A percentile compares a stretch with the other conserved stretches of the same genome.
Evolutionary conservation across 1,139 yeast genomes (phyloP).

Genomic region (Candida anutae): DNA sequence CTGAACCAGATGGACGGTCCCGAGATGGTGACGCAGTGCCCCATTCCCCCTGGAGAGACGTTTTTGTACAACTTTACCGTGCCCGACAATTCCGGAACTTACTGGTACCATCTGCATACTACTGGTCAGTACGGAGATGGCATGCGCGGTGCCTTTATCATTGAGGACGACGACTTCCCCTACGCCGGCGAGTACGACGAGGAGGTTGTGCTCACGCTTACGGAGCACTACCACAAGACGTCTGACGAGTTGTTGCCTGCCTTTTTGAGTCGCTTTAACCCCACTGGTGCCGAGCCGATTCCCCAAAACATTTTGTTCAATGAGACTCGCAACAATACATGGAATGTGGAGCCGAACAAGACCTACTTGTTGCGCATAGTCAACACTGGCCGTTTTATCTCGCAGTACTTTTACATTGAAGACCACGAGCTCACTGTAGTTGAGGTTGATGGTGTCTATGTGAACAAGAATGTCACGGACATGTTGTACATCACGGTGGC

Average conservation of each 20-base stretch:
- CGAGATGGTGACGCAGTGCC: conserved; percentile 79
- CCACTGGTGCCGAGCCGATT: conserved; percentile 95
- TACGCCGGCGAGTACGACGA: conserved; percentile 53
- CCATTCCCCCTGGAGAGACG: conserved; percentile 66
- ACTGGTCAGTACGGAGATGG: conserved; percentile 89
- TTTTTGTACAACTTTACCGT: conserved; percentile 77
- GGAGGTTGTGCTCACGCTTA: conserved; percentile 57
- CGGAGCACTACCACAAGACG: conserved; percentile 80
- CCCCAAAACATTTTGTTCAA: conserved; percentile 76
- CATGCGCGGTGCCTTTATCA: conserved; percentile 71
- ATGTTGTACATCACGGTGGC: conserved; percentile 65
- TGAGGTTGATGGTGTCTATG: conserved; percentile 75
- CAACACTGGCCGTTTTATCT: conserved; percentile 81
- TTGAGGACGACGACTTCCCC: conserved; percentile 49
- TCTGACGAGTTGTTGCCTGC: conserved; percentile 42
- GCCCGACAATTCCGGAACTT: conserved; percentile 73
- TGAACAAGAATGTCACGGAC: conserved; percentile 55
- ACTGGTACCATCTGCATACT: conserved; percentile 93
- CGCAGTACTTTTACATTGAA: conserved; percentile 80
- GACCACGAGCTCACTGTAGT: conserved; percentile 76
- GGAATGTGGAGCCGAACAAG: conserved; percentile 68
- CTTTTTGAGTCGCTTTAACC: conserved; percentile 70
- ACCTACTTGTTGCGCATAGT: conserved; percentile 73
- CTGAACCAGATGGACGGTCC: conserved; percentile 82
- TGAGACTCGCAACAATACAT: conserved; percentile 64